Conservation (phyloP, 345 rosid species). For the Eucalyptus coolabah region DNA sequence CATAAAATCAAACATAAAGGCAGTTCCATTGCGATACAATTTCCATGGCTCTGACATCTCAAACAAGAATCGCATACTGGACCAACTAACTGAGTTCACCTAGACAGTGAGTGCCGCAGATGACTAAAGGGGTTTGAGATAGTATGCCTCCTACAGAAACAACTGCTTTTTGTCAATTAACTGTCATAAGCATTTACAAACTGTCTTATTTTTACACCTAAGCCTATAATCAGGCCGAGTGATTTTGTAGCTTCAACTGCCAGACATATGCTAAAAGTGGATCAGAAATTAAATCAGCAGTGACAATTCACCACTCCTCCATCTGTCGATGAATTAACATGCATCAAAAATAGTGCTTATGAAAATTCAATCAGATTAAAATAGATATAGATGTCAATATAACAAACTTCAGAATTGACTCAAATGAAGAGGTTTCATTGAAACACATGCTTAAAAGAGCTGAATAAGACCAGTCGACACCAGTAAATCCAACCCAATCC, state of each 20-base stretch:
- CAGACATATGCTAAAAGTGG: neutral
- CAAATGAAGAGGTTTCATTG: neutral
- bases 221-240: neutral
- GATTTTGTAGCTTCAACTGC: neutral
- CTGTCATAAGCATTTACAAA: neutral
- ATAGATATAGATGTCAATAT: neutral
- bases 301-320: neutral
- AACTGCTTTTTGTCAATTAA: neutral
- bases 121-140: neutral
- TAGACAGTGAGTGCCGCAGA: neutral
- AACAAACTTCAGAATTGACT: neutral
- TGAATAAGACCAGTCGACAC: neutral
- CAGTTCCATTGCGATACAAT: neutral
- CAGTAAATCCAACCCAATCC: neutral
- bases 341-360: neutral
- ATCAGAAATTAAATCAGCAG: neutral
- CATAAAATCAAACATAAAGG: neutral
- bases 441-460: neutral
- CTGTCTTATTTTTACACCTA: neutral
- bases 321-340: neutral
- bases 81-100: neutral
- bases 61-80: neutral
- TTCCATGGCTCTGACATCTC: neutral
- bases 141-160: neutral
- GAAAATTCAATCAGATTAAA: neutral